Conservation (phyloP, 805 yeast genomes). For the Saccharomycopsis sp. region DNA sequence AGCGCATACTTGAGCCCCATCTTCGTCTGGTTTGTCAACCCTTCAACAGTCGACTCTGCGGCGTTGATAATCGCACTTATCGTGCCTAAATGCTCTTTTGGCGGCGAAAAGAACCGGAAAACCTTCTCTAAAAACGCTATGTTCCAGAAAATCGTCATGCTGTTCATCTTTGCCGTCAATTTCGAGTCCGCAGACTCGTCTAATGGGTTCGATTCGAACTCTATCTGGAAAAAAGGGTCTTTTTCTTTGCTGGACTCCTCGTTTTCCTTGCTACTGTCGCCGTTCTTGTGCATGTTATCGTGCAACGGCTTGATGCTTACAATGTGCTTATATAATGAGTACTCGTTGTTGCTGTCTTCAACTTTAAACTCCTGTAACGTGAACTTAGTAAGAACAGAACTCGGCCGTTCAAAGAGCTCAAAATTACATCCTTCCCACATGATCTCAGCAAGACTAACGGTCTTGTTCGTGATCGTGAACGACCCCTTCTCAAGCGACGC, state of each 20-base stretch:
- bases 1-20: conserved; percentile 89
- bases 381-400: conserved; percentile 65
- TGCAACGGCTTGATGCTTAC: conserved; percentile 73
- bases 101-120: conserved; percentile 75
- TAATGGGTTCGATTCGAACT: conserved; percentile 81
- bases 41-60: conserved; percentile 92
- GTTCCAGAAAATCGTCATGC: conserved; percentile 88
- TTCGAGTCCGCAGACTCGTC: conserved; percentile 79
- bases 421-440: conserved; percentile 77
- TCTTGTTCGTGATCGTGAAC: conserved; percentile 42
- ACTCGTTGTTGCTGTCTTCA: conserved; percentile 71
- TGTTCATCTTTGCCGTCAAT: conserved; percentile 63
- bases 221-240: conserved; percentile 71
- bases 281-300: too few species aligned
- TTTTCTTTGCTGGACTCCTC: neutral
- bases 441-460: conserved; percentile 60
- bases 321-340: conserved; percentile 76
- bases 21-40: conserved; percentile 80
- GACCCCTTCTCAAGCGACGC: conserved; percentile 75
- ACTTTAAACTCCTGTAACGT: conserved; percentile 75
- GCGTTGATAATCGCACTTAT: conserved; percentile 87
- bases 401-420: conserved; percentile 68
- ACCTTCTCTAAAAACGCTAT: conserved; percentile 76
- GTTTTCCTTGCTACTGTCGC: too few species aligned
- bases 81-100: conserved; percentile 78